phyloP scores from a whole-genome alignment of 176 grass and related monocot species.

The Lolium multiflorum region DNA sequence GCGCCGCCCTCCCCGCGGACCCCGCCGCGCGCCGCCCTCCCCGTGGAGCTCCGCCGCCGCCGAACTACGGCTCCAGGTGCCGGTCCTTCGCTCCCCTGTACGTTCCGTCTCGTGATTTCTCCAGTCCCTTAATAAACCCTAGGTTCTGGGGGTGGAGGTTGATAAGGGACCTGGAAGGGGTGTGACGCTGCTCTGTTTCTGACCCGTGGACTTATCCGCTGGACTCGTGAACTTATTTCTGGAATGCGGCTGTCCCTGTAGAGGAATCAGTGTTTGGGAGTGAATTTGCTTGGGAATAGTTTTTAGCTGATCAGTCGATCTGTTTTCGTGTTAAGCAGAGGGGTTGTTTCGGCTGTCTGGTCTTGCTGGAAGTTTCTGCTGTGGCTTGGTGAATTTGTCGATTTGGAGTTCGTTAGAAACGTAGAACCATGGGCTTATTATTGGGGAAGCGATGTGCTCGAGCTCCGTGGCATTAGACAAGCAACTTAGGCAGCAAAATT shows the following conservation, averaged over 20 bases:
- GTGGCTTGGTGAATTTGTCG: not conserved
- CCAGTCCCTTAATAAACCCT: slow-evolving; percentile 1
- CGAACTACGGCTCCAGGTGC: not conserved
- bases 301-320: not conserved
- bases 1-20: not conserved
- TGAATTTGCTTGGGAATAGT: not conserved
- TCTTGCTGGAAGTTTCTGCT: not conserved
- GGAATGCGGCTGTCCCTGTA: not conserved
- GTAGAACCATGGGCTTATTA: not conserved
- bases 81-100: not conserved
- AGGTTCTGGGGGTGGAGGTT: slow-evolving; percentile 10
- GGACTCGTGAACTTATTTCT: not conserved
- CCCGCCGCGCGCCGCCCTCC: no score
- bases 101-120: not conserved
- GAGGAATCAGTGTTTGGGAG: not conserved
- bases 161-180: not conserved
- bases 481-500: not conserved
- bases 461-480: not conserved
- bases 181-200: not conserved
- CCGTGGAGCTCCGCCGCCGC: not conserved
- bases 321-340: not conserved
- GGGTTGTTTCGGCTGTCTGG: not conserved
- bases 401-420: not conserved
- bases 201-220: not conserved
- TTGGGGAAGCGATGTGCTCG: slow-evolving; percentile 24